Evolutionary conservation across 495 filamentous ascomycete species (phyloP).

Genomic region (Penicillium longicatenatum): DNA sequence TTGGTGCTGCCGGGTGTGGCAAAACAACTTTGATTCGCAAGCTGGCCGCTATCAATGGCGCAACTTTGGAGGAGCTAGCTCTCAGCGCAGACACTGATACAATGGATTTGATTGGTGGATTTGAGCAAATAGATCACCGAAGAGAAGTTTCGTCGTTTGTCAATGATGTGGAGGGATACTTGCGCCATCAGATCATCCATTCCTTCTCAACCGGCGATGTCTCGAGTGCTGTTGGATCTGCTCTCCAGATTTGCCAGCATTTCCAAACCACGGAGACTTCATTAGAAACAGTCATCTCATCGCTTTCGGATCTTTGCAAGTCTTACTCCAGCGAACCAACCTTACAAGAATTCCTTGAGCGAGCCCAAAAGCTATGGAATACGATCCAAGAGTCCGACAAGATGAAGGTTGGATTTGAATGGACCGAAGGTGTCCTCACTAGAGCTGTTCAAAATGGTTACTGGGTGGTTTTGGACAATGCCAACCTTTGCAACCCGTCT

Average conservation of each 20-base stretch:
- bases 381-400: conserved; percentile 52
- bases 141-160: conserved; percentile 60
- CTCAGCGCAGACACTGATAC: conserved; percentile 93
- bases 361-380: conserved; percentile 43
- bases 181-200: conserved; percentile 55
- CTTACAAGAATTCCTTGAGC: conserved; percentile 36
- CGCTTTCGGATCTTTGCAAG: conserved; percentile 35
- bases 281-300: conserved; percentile 37
- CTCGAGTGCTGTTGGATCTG: conserved; percentile 25
- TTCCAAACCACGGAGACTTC: conserved; percentile 34
- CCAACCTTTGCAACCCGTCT: conserved; percentile 92
- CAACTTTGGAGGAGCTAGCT: conserved; percentile 71
- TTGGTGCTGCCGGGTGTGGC: conserved; percentile 81
- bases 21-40: conserved; percentile 79
- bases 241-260: conserved; percentile 38
- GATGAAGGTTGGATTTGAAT: conserved; percentile 81
- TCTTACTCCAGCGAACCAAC: conserved; percentile 28
- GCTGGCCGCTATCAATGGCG: conserved; percentile 75
- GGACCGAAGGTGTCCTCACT: conserved; percentile 91
- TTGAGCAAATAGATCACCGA: conserved; percentile 86
- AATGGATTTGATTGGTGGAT: conserved; percentile 95
- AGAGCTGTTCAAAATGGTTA: conserved; percentile 81
- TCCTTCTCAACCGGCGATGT: conserved; percentile 48
- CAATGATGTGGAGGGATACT: conserved; percentile 54
- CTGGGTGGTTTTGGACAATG: conserved; percentile 96